Evolutionary conservation across 1,139 yeast species (phyloP), one percentile per base, ranked within the genome.

Genomic region (Candida sp.): DNA sequence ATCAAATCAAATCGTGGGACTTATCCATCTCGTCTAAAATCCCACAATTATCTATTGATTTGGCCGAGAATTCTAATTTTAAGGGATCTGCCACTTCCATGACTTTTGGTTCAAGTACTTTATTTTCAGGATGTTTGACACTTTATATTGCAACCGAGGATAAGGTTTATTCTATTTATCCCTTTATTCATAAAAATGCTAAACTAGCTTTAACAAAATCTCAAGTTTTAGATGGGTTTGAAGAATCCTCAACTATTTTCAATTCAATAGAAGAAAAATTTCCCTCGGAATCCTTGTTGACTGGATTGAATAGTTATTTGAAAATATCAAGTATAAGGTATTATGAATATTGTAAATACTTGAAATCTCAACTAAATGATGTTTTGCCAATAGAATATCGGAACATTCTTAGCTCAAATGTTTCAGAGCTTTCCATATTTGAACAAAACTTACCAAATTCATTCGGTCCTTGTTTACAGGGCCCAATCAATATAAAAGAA

Each of bases 101-200:
- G 5, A 42, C 66, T 0, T 71, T 69, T 54, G 79, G 75, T 1
- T 66, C 75, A 0, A 36, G 47, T 1, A 39, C 43, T 3, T 56
- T 56, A 43, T 53, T 72, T 32, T 45, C 59, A 5, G 76, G 76
- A 1, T 51, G 64, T 1, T 56, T 72, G 44, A 62, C 75, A 0
- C 60, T 73, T 40, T 73, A 72, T 48, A 53, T 70, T 6, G 39
- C 67, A 9, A 54, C 73, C 1, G 46, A 49, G 12, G 44, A 49
- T 0, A 45, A 56, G 8, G 46, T 72, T 0, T 68, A 50, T 48
- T 66, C 69, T 1, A 46, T 70, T 9, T 69, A 56, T 43, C 77
- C 77, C 4, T 69, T 69, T 43, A 43, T 63, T 3, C 46, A 55
- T 35, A 46, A 45, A 15, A 40, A 43, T 15, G 53, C 64, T 1